Evolutionary conservation across 768 basidiomycete species (phyloP), one percentile per base, ranked within the genome.

Genomic region (Trametes coccinea): DNA sequence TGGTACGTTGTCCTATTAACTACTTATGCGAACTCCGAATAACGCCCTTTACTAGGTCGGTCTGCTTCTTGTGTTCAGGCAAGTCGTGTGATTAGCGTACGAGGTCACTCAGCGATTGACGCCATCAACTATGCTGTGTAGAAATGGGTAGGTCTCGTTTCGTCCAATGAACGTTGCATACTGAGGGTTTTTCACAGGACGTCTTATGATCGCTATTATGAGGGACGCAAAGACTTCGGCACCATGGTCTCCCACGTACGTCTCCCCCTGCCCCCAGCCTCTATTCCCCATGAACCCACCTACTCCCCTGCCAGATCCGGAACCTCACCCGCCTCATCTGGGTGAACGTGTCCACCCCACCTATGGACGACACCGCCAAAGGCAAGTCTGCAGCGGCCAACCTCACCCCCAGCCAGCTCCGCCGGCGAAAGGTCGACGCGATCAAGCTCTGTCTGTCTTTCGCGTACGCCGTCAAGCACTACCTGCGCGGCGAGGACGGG

Each of bases 1-100:
- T 96, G 66, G 94, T 92, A 70, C 74, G 90, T 77, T 41, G 30
- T 34, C 47, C 34, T 43, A 33, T 8, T 31, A 2, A 29, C 5
- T 44, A 39, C 34, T 59, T 13, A 61, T 27, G 4, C 4, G 5
- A 3, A 29, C 13, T 13, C 8, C 22, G 22, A 22, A 41, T 53
- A 3, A 22, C n/a, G 50, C 37, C 22, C 29, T 22, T 14, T n/a
- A 11, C 27, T 55, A 92, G 90, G 91, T 95, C 53, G 95, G 93
- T 66, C 80, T 97, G 60, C 87, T 96, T 56, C 79, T 96, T 37
- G 93, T 94, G 2, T 94, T 93, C 72, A 83, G 92, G 92, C 87
- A 64, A 69, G 83, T 73, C 62, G 53, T 16, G 56, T 58, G 53
- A 56, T 27, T 27, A 31, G 48, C 33, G 11, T 47, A 14, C 22